Base-by-base conservation (phyloP, 768 basidiomycete species). In the Leccinum broughii region DNA sequence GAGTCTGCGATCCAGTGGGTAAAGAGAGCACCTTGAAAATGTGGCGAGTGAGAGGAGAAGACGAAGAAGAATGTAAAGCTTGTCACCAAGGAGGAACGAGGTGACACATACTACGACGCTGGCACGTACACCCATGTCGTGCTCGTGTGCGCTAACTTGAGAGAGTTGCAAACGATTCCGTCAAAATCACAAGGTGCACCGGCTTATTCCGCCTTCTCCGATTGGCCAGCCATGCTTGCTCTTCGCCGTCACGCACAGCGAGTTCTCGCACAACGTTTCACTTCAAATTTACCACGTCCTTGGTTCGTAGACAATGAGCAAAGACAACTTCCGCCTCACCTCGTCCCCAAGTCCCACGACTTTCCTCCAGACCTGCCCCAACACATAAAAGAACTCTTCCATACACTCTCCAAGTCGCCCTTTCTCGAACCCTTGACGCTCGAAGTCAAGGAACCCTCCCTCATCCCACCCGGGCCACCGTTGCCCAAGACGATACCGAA, bases 1-100 rank as follows among this genome's bases (percentile, higher is more conserved):
- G 91, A 93, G 79, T 94, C 92, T n/a, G 92, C 92, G 62, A 92
- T 93, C 92, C 92, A 94, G 70, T 94, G 89, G 37, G 91, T 93
- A 71, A 92, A 92, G 5, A 94, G 80, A 51, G 88, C 78, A 54
- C 92, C 92, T 93, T 72, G 13, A 53, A 53, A 53, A 10, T 7
- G 17, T 15, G 39, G 10, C 6, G 22, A 13, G 28, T 53, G 26
- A 59, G 51, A 32, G 11, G 26, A 35, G 10, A 3, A 8, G n/a
- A 39, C 7, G 26, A 44, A 13, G 15, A n/a, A 51, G 1, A 35
- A 39, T 24, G 26, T 24, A 5, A 44, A 17, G 26, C 62, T 20
- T 51, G 79, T 46, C 58, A 90, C 92, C 92, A 24, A 94, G 83
- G 22, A 94, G 79, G 66, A 93, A 92, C 55, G 90, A 89, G 1